Base-by-base conservation (phyloP, 441 rosid genomes). In the Raphanus hybrid region DNA sequence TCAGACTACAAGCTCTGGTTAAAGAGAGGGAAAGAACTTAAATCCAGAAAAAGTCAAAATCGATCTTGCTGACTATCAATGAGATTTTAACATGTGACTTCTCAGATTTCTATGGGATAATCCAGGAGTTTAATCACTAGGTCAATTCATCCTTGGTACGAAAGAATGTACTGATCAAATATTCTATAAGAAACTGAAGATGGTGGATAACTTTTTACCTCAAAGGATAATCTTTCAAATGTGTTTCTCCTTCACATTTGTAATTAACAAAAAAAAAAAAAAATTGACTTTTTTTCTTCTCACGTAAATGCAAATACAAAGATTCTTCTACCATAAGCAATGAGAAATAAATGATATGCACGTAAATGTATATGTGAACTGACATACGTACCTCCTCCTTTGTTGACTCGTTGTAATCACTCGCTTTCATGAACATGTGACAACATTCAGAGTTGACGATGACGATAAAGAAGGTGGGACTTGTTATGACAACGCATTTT, bases 381-480 rank as follows among this genome's bases (percentile, higher is more conserved):
- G 32, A 20, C 29, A 58, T 20, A 23, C 63, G 14, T 23, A 58
- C 14, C 8, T 26, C n/a, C 34, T 23, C 34, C 6, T 10, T 23
- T 58, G 14, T 58, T 58, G 63, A 58, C 63, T 58, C 7, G 34
- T 58, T 11, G 63, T 58, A 58, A 3, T 10, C 3, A 10, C 32
- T 58, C 34, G 14, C 34, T 58, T 58, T 58, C 34, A 58, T 58
- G 14, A 14, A 23, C 34, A 23, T 58, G 63, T 58, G 63, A 58
- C n/a, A 11, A 58, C 63, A 23, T 27, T 23, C 63, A 11, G 63
- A 58, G 15, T 23, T 23, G 63, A 58, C 63, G 63, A 23, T 58
- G 34, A 26, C 34, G 14, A 58, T 58, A 58, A 58, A 26, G 14
- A 58, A 58, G 63, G 63, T 58, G 63, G 63, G 63, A 58, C 63